Evolutionary conservation across 495 filamentous ascomycete species (phyloP).

Genomic region (Penicillium bovifimosum): DNA sequence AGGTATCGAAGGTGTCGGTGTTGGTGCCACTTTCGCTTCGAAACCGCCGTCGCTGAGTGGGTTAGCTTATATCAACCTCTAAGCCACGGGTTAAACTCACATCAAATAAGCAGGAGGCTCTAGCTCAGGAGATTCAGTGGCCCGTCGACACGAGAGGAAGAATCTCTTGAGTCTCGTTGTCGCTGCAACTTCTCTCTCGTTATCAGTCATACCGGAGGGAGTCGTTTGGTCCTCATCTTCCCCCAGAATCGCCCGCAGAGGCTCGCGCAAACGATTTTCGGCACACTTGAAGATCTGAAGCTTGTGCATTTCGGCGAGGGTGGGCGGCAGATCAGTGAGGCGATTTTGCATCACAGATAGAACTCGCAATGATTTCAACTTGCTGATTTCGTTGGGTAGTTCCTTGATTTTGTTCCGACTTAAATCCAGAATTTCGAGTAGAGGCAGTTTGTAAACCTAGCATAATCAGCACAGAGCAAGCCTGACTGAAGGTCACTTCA

Average conservation of each 20-base stretch:
- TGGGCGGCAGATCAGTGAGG: slow-evolving; percentile 74
- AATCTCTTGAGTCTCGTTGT: slow-evolving; percentile 74
- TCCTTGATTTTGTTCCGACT: slow-evolving; percentile 75
- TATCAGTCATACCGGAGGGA: slow-evolving; percentile 43
- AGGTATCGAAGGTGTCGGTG: slow-evolving; percentile 70
- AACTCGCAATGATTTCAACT: slow-evolving; percentile 69
- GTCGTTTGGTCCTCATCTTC: slow-evolving; percentile 39
- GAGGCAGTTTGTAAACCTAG: slow-evolving; percentile 73
- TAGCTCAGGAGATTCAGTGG: slow-evolving; percentile 46
- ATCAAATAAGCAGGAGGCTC: slow-evolving; percentile 64
- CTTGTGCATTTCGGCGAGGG: slow-evolving; percentile 81
- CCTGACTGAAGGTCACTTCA: slow-evolving; percentile 7
- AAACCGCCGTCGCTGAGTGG: slow-evolving; percentile 42
- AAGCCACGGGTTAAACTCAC: slow-evolving; percentile 33
- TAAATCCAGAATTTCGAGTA: slow-evolving; percentile 88
- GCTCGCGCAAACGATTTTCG: slow-evolving; percentile 67
- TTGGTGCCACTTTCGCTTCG: slow-evolving; percentile 71
- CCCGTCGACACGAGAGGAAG: slow-evolving; percentile 53
- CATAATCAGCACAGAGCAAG: slow-evolving; percentile 14
- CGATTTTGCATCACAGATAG: slow-evolving; percentile 78
- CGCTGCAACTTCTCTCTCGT: slow-evolving; percentile 59
- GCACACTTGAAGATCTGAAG: slow-evolving; percentile 82
- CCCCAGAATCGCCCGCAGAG: slow-evolving; percentile 42
- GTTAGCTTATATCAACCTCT: background rate
- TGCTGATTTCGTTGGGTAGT: slow-evolving; percentile 74